Evolutionary conservation across 129 eudicot species (phyloP).

Genomic region (Flaveria linearis): DNA sequence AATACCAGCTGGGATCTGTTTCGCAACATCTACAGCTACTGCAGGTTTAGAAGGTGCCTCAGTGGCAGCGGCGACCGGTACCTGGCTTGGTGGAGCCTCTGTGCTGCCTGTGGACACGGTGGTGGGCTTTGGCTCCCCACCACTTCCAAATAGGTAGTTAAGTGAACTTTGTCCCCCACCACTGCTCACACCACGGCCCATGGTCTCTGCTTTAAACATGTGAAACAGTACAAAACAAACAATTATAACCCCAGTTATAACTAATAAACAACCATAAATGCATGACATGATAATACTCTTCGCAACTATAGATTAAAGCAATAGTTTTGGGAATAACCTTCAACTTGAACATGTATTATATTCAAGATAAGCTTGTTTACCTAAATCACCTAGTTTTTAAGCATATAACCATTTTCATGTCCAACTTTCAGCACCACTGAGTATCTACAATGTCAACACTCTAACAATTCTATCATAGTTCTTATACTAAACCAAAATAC

Average conservation of each 20-base stretch:
- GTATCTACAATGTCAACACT: neutral
- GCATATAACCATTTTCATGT: neutral
- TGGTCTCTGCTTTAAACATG: constrained; percentile 25
- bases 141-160: constrained; percentile 73
- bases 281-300: neutral
- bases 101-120: constrained; percentile 27
- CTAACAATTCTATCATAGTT: neutral
- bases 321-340: constrained; percentile 3
- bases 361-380: neutral
- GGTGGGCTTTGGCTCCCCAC: constrained; percentile 57
- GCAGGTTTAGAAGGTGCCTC: constrained; percentile 50
- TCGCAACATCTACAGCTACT: constrained; percentile 41
- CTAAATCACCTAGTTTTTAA: neutral
- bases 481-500: too few relatives aligned
- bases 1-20: constrained; percentile 62
- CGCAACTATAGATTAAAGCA: neutral
- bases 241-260: neutral
- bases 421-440: neutral
- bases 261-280: neutral
- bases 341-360: neutral
- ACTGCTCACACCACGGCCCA: constrained; percentile 89
- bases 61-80: constrained; percentile 18
- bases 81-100: constrained; percentile 36
- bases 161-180: constrained; percentile 46
- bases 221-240: neutral